phyloP scores from a whole-genome alignment of 139 green algal species.

The Zygnema cylindricum region DNA sequence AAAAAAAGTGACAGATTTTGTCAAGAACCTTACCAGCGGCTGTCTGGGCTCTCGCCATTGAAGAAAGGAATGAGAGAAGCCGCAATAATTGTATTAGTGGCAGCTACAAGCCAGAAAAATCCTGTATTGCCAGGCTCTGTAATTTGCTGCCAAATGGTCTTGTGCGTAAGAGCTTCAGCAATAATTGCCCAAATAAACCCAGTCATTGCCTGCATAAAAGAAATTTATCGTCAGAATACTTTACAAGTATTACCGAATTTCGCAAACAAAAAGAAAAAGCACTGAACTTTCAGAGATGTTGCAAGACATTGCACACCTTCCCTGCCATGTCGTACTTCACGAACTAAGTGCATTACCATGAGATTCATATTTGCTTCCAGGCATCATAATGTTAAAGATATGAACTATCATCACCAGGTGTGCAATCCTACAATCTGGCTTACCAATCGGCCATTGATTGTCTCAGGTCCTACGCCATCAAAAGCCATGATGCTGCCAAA shows the following conservation, averaged over 20 bases:
- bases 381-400: too few relatives aligned
- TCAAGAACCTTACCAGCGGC: conserved; percentile 36
- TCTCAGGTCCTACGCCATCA: conserved; percentile 62
- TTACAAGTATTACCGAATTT: too few relatives aligned
- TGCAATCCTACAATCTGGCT: too few relatives aligned
- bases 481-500: conserved; percentile 64
- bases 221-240: too few relatives aligned
- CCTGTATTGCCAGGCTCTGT: conserved; percentile 1
- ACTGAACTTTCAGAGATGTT: too few relatives aligned
- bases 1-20: too few relatives aligned
- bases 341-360: too few relatives aligned
- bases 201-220: conserved; percentile 62
- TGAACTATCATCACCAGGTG: too few relatives aligned
- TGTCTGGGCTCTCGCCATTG: conserved; percentile 56
- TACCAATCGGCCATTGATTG: conserved; percentile 65
- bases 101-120: conserved; percentile 44
- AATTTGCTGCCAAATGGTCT: conserved; percentile 46
- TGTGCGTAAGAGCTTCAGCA: conserved; percentile 50
- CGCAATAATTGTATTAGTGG: conserved; percentile 47
- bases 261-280: too few relatives aligned
- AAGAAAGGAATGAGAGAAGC: conserved; percentile 59
- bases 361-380: too few relatives aligned
- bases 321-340: too few relatives aligned
- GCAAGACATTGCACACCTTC: too few relatives aligned
- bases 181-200: conserved; percentile 24